These are phyloP conservation scores for Papiliotrema laurentii DNA, from an alignment of 1,284 basidiomycete species.

Conservation along the genomic window DNA sequence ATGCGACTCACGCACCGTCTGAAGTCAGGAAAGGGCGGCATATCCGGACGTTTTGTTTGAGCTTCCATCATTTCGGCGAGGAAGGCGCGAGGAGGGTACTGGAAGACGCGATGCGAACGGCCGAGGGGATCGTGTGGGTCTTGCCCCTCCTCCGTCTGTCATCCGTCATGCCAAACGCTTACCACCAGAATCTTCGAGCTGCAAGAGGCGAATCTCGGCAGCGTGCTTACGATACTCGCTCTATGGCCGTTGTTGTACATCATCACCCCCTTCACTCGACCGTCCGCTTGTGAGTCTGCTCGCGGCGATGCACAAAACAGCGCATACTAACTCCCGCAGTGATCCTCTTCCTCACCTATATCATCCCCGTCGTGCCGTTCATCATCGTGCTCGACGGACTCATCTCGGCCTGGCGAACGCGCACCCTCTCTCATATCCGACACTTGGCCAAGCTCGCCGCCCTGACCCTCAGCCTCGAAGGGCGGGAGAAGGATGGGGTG, in stretches of 20 bases:
- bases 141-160: neutral
- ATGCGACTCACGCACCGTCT: constrained; percentile 24
- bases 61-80: constrained; percentile 42
- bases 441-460: constrained; percentile 31
- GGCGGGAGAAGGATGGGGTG: constrained; percentile 11
- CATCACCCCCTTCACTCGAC: constrained; percentile 27
- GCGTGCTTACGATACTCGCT: constrained; percentile 25
- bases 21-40: constrained; percentile 13
- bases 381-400: constrained; percentile 37
- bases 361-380: constrained; percentile 37
- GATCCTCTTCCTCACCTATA: constrained; percentile 37
- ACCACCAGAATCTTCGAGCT: constrained; percentile 37
- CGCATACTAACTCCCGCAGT: constrained; percentile 11
- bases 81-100: constrained; percentile 27
- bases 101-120: constrained; percentile 33
- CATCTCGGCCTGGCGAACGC: constrained; percentile 31
- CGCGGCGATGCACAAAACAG: neutral
- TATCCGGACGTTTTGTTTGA: constrained; percentile 38
- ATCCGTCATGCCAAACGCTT: neutral
- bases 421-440: constrained; percentile 20
- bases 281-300: constrained; percentile 23
- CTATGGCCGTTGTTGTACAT: constrained; percentile 27
- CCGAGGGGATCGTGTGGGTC: constrained; percentile 39
- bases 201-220: constrained; percentile 28
- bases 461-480: constrained; percentile 17